phyloP scores from a whole-genome alignment of 176 grass and related monocot species.

The Chloris gayana region DNA sequence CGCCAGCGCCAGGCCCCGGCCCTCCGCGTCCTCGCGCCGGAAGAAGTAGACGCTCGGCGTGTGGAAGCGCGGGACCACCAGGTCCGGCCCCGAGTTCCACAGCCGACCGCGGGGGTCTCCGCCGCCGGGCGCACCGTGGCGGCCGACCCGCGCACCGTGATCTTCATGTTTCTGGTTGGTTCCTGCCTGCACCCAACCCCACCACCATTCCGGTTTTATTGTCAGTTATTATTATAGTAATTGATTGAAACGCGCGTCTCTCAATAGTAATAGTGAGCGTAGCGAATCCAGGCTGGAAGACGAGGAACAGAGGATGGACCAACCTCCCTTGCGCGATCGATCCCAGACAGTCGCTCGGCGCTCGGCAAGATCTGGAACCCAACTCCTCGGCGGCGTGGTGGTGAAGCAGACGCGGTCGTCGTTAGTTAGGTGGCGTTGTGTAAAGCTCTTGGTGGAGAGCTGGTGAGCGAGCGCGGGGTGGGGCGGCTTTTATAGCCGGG shows the following conservation, averaged over 20 bases:
- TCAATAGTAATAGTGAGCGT: too few species aligned
- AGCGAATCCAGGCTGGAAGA: not conserved
- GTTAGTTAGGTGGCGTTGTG: constrained; percentile 12
- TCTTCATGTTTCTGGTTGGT: constrained; percentile 40
- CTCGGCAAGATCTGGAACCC: constrained; percentile 4
- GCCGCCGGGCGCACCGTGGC: constrained; percentile 66
- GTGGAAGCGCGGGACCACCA: constrained; percentile 86
- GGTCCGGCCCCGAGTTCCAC: constrained; percentile 83
- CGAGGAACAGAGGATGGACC: not conserved
- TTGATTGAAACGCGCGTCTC: too few species aligned
- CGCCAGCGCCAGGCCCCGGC: not conserved
- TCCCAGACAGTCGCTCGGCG: not conserved
- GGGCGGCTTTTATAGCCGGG: constrained; percentile 40
- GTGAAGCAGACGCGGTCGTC: not conserved
- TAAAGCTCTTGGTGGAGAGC: constrained; percentile 62
- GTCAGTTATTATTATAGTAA: too few species aligned
- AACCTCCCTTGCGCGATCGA: not conserved
- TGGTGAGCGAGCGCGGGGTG: constrained; percentile 41
- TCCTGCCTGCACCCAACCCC: not conserved
- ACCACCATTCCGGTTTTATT: not conserved
- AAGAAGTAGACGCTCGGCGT: constrained; percentile 92
- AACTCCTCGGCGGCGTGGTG: not conserved
- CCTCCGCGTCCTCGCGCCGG: constrained; percentile 28
- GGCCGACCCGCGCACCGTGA: constrained; percentile 63
- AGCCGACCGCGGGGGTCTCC: constrained; percentile 61